Conservation (phyloP, 768 basidiomycete species). For the Auricularia auricula-judae region DNA sequence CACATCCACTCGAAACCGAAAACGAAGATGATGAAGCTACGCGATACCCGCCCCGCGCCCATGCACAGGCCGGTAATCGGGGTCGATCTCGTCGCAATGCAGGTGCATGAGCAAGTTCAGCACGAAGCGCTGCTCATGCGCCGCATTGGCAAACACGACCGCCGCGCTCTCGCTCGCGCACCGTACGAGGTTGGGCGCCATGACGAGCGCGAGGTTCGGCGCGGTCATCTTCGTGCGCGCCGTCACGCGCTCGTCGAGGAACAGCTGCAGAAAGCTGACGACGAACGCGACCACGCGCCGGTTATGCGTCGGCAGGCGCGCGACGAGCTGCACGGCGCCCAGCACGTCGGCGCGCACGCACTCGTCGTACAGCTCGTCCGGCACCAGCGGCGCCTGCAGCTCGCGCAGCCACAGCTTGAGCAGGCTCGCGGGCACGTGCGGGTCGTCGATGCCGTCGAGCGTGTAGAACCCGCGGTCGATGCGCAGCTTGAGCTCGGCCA, state of each 20-base stretch:
- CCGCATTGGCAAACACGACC: constrained; percentile 83
- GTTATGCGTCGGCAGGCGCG: constrained; percentile 74
- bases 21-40: background rate
- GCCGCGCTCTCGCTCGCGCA: constrained; percentile 84
- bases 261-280: constrained; percentile 83
- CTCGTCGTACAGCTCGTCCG: constrained; percentile 85
- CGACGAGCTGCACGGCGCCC: constrained; percentile 63
- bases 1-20: too few species aligned
- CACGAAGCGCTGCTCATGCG: constrained; percentile 88
- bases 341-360: constrained; percentile 75
- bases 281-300: constrained; percentile 79
- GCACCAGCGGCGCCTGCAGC: constrained; percentile 83
- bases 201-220: constrained; percentile 77
- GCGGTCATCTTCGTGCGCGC: constrained; percentile 80
- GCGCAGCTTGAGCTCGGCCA: constrained; percentile 78
- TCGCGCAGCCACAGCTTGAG: constrained; percentile 93
- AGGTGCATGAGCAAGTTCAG: constrained; percentile 75
- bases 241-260: constrained; percentile 68
- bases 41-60: constrained; percentile 47
- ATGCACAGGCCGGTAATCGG: constrained; percentile 65
- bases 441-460: constrained; percentile 81
- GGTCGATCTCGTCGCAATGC: constrained; percentile 63
- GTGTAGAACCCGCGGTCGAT: constrained; percentile 90
- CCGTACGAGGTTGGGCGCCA: constrained; percentile 83
- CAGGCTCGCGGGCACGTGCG: constrained; percentile 79